phyloP scores from a whole-genome alignment of 23 red algal genomes.

The Pyropia yezoensis region DNA sequence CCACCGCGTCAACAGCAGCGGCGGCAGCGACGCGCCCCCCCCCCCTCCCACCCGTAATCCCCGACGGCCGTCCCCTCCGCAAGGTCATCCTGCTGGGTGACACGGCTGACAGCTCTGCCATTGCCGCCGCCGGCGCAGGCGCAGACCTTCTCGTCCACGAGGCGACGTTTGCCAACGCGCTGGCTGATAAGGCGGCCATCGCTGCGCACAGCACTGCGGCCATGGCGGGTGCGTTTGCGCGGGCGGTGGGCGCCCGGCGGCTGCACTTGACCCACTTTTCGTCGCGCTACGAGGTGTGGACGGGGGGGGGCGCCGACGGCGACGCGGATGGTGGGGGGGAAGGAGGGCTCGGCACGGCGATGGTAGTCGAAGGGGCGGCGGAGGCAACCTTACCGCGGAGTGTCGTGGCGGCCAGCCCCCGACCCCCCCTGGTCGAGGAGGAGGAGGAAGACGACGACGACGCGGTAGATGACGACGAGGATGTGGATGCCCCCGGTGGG shows the following conservation, averaged over 20 bases:
- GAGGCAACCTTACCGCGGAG: too few species aligned
- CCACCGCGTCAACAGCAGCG: not conserved
- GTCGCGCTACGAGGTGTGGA: conserved; percentile 60
- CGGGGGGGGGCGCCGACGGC: not conserved
- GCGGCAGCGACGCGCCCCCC: not conserved
- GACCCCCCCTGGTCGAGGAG: too few species aligned
- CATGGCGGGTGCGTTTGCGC: conserved; percentile 90
- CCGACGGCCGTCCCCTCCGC: conserved; percentile 4
- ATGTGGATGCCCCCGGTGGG: not conserved
- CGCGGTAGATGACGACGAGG: not conserved
- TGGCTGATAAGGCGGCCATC: conserved; percentile 39
- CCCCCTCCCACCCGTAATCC: too few species aligned
- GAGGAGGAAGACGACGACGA: conserved; percentile 2
- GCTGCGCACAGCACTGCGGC: conserved; percentile 76
- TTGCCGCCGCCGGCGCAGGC: conserved; percentile 27
- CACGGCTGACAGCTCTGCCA: conserved; percentile 51
- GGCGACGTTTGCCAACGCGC: conserved; percentile 59
- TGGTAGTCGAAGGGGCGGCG: too few species aligned
- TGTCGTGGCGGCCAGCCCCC: too few species aligned
- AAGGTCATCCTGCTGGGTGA: conserved; percentile 83
- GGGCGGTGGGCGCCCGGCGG: conserved; percentile 28
- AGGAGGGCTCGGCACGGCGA: not conserved
- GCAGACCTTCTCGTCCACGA: conserved; percentile 80
- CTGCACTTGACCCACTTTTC: conserved; percentile 90
- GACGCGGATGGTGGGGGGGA: not conserved